Conservation (phyloP, 2,329 filamentous ascomycete species). For the Tolypocladium endophyticum region DNA sequence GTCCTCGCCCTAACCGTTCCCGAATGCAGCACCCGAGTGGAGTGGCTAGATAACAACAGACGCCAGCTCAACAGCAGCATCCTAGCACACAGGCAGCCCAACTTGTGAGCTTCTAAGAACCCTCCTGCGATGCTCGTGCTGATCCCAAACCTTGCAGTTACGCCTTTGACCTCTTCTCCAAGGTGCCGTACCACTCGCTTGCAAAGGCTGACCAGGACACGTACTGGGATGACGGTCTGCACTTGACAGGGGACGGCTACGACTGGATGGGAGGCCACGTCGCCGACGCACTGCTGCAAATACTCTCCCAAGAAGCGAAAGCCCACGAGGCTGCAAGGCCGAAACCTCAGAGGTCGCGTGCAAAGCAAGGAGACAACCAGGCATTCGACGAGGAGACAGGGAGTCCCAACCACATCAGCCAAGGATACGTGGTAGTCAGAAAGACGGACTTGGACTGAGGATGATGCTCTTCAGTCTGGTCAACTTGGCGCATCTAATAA, state of each 20-base stretch:
- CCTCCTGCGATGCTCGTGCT: background rate
- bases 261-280: constrained; percentile 50
- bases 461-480: background rate
- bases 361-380: constrained; percentile 19
- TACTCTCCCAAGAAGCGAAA: constrained; percentile 17
- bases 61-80: constrained; percentile 43
- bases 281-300: constrained; percentile 38
- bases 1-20: constrained; percentile 55
- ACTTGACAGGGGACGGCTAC: constrained; percentile 49
- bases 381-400: constrained; percentile 40
- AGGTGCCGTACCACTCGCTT: constrained; percentile 44
- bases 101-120: constrained; percentile 36
- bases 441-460: constrained; percentile 38
- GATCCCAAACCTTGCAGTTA: constrained; percentile 28
- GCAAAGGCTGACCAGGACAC: constrained; percentile 29
- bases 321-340: background rate
- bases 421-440: constrained; percentile 44
- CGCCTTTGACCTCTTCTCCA: constrained; percentile 43
- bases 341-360: constrained; percentile 9
- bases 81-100: constrained; percentile 31
- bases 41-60: constrained; percentile 22
- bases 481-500: background rate
- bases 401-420: constrained; percentile 32
- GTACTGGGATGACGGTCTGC: constrained; percentile 53
- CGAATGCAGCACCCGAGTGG: constrained; percentile 28